Evolutionary conservation across 768 basidiomycete genomes (phyloP).

Genomic region (Phanerodontia chrysosporium): DNA sequence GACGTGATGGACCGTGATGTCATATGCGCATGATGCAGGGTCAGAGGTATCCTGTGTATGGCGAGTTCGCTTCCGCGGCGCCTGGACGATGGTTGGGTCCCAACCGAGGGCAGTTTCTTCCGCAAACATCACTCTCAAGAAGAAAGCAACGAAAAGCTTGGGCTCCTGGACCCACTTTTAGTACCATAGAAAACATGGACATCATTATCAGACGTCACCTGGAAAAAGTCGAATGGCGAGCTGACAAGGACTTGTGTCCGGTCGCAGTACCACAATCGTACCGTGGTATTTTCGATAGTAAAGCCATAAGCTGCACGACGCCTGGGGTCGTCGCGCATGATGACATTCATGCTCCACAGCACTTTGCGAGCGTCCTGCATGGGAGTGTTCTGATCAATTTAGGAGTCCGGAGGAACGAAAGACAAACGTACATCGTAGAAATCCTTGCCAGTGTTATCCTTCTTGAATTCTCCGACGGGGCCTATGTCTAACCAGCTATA

Average conservation of each 20-base stretch:
- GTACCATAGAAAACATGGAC: too few species aligned
- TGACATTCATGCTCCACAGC: slow-evolving; percentile 21
- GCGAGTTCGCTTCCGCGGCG: too few species aligned
- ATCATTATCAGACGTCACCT: too few species aligned
- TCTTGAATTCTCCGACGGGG: not conserved
- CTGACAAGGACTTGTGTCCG: slow-evolving; percentile 18
- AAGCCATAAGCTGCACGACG: slow-evolving; percentile 24
- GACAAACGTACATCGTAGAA: not conserved
- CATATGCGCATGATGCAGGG: not conserved
- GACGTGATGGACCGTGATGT: not conserved
- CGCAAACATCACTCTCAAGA: not conserved
- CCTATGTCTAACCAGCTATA: not conserved
- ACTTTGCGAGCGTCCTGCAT: slow-evolving; percentile 11
- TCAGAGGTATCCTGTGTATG: too few species aligned
- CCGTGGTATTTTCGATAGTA: slow-evolving; percentile 20
- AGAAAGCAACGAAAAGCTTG: not conserved
- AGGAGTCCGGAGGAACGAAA: not conserved
- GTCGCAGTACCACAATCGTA: slow-evolving; percentile 27
- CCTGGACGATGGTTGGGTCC: slow-evolving; percentile 4
- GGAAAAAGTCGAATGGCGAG: slow-evolving; percentile 15
- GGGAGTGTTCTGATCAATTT: not conserved
- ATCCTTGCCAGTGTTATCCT: not conserved
- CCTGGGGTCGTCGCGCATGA: slow-evolving; percentile 25
- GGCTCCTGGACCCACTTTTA: not conserved
- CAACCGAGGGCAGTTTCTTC: not conserved